Percentiles rank a stretch among this genome's conserved stretches.
Evolutionary conservation across 2,329 filamentous ascomycete genomes (phyloP).

Genomic region (Fusarium udum): DNA sequence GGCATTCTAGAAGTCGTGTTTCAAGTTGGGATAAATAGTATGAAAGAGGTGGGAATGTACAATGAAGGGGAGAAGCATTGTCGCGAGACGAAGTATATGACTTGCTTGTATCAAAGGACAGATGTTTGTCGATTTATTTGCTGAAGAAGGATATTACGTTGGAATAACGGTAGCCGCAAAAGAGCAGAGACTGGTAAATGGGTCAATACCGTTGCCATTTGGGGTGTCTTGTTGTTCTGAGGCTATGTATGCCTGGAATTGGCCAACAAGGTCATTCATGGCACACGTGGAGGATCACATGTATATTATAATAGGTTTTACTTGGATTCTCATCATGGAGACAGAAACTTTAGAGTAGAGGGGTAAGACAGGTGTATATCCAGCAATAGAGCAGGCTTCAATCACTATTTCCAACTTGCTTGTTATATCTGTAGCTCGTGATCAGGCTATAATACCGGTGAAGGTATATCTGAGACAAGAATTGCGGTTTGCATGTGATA

Average conservation of each 20-base stretch:
- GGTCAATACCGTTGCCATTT: background rate
- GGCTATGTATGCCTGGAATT: background rate
- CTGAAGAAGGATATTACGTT: background rate
- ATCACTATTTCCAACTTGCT: constrained; percentile 2
- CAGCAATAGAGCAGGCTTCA: constrained; percentile 26
- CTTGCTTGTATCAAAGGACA: constrained; percentile 11
- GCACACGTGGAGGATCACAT: constrained; percentile 29
- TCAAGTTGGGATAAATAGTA: constrained; percentile 12
- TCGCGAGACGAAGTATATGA: background rate
- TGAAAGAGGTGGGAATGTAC: constrained; percentile 15
- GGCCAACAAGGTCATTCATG: constrained; percentile 18
- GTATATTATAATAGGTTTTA: constrained; percentile 30
- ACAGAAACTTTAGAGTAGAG: constrained; percentile 20
- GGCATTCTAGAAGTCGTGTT: constrained; percentile 44
- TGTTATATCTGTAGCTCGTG: background rate
- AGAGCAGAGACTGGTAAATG: background rate
- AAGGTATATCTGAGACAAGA: background rate
- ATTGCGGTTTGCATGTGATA: constrained; percentile 38
- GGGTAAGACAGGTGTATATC: constrained; percentile 25
- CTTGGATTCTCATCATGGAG: constrained; percentile 10
- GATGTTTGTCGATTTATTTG: background rate
- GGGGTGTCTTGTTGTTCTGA: background rate
- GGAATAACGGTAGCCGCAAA: constrained; percentile 3
- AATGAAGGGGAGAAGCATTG: constrained; percentile 3
- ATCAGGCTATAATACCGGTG: background rate